Evolutionary conservation across 2,329 filamentous ascomycete genomes (phyloP), one percentile per base, ranked within the genome.

Genomic region (Hysterium pulicare): DNA sequence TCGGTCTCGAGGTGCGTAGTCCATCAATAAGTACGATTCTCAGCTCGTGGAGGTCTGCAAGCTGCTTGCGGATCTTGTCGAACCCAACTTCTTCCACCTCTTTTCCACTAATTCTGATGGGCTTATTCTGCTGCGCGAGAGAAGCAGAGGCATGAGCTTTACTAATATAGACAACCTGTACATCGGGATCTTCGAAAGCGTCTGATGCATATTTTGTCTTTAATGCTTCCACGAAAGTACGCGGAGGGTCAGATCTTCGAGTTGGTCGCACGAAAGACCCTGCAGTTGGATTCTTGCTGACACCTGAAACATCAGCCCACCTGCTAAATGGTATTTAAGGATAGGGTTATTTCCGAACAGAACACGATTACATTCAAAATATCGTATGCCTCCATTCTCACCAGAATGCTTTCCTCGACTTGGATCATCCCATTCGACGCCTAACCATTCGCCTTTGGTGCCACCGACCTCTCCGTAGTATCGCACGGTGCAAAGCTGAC

Each of bases 371-470:
- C 91, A 95, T 54, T 76, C 72, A 59, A 97, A 97, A 63, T 96
- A 95, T 48, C 79, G 82, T 48, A 78, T 74, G 46, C 86, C 88
- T 50, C 86, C 82, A 68, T 94, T 83, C 47, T 84, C 82, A 45
- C 93, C 93, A 58, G 91, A 81, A 68, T 98, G 90, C 72, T 96
- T 97, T 47, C 93, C 93, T 57, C 90, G 79, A 28, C 75, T 77
- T 43, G 83, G 73, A 64, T 96, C 87, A 68, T 97, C 91, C 93
- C 93, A 98, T 76, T 98, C 93, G 36, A 97, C 88, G 35, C 93
- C 93, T 24, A 97, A 77, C 90, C 91, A 97, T 49, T 78, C 74
- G 37, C 89, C 87, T 33, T 79, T 75, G 7, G 89, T 90, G 53
- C 86, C 87, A 38, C 80, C 75, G 6, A 97, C 85, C 24, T 77